These are phyloP conservation scores for Isoetes taiwanensis DNA, from an alignment of 75 land plant species.

Conservation along the genomic window DNA sequence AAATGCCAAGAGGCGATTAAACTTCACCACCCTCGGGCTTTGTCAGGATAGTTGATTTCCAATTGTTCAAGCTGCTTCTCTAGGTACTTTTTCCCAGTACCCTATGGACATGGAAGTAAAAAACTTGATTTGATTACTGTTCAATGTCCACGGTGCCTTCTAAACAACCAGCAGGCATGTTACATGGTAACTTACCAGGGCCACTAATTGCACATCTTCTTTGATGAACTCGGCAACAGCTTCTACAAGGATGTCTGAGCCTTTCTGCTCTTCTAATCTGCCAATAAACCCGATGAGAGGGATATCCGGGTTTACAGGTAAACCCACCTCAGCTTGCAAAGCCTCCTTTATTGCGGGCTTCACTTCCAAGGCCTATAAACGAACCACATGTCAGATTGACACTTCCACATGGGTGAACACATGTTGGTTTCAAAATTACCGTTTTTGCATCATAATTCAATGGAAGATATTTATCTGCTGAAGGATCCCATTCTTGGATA, in stretches of 20 bases:
- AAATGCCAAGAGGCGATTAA: constrained; percentile 66
- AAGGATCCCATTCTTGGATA: constrained; percentile 88
- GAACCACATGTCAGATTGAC: background rate
- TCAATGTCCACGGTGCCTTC: background rate
- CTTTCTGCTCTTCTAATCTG: constrained; percentile 91
- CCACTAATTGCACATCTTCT: constrained; percentile 59
- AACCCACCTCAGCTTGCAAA: constrained; percentile 86
- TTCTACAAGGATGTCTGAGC: constrained; percentile 74
- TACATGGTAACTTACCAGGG: constrained; percentile 44
- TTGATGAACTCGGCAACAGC: constrained; percentile 55
- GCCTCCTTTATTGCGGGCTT: constrained; percentile 66
- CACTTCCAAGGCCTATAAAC: constrained; percentile 54
- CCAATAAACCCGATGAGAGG: constrained; percentile 85
- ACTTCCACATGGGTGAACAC: background rate
- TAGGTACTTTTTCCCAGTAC: constrained; percentile 76
- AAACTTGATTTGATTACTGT: too few relatives aligned
- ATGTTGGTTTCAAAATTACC: constrained; percentile 27
- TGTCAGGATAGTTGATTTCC: constrained; percentile 51
- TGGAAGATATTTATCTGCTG: constrained; percentile 62
- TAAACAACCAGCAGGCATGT: background rate
- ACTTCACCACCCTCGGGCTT: constrained; percentile 65
- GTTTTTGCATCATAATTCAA: constrained; percentile 60
- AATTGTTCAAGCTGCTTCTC: constrained; percentile 64
- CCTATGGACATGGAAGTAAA: constrained; percentile 27
- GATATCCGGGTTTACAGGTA: constrained; percentile 51